These are phyloP conservation scores for Xylariaceae sp. DNA, from an alignment of 2,329 filamentous ascomycete genomes.

Conservation along the genomic window DNA sequence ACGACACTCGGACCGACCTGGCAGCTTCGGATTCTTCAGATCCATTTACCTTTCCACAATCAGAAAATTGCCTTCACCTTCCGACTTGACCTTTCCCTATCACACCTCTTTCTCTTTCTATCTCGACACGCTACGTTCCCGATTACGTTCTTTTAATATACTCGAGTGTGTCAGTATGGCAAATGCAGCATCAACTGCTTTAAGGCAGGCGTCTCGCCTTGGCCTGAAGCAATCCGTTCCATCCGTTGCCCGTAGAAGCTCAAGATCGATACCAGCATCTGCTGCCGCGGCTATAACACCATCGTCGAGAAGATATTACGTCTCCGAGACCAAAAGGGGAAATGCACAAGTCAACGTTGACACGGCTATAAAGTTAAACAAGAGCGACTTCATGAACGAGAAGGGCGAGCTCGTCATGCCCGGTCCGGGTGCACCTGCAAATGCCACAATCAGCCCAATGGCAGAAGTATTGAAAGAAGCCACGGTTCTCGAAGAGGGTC, in stretches of 20 bases:
- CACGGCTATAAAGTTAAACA: conserved; percentile 79
- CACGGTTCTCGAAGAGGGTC: conserved; percentile 87
- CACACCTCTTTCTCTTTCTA: conserved; percentile 8
- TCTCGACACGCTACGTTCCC: conserved; percentile 7
- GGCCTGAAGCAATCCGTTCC: conserved; percentile 38
- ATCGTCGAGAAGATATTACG: conserved; percentile 59
- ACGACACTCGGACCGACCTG: background rate
- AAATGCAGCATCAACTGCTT: conserved; percentile 60
- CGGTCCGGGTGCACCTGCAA: conserved; percentile 51
- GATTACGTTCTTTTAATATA: conserved; percentile 10
- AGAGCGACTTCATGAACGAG: conserved; percentile 68
- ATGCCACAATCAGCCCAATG: conserved; percentile 75
- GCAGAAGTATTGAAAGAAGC: conserved; percentile 87
- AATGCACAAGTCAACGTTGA: conserved; percentile 78
- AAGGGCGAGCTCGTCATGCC: conserved; percentile 45
- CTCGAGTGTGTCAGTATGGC: conserved; percentile 45
- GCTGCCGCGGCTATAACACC: conserved; percentile 24
- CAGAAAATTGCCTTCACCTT: no score
- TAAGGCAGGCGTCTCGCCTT: conserved; percentile 70
- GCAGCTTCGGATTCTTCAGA: background rate
- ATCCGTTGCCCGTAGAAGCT: conserved; percentile 29
- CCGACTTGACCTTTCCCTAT: no score
- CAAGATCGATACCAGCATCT: conserved; percentile 29
- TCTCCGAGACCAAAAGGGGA: conserved; percentile 76
- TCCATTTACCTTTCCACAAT: background rate